These are phyloP conservation scores for Rhizophagus sp. DNA, from an alignment of 192 early-diverging fungal genomes.

Conservation along the genomic window DNA sequence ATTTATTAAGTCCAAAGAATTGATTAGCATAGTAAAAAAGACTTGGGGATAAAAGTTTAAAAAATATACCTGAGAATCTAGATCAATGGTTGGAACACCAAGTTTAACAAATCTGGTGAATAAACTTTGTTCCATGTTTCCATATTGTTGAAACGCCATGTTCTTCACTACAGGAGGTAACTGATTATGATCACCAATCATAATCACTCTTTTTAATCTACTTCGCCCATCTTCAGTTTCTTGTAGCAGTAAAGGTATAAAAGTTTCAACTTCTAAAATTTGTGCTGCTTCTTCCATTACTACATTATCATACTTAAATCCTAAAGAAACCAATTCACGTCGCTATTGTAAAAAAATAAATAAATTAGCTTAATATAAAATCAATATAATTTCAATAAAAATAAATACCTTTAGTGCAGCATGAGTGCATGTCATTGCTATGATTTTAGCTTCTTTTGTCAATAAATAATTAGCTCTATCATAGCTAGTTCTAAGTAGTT, in stretches of 20 bases:
- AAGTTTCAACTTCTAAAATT: constrained; percentile 92
- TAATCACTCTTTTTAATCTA: constrained; percentile 82
- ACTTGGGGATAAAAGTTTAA: background rate
- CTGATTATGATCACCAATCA: constrained; percentile 99
- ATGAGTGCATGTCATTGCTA: constrained; percentile 98
- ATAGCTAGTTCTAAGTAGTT: constrained; percentile 74
- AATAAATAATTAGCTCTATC: constrained; percentile 92
- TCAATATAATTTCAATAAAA: background rate
- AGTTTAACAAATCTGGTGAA: constrained; percentile 90
- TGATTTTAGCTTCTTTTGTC: constrained; percentile 93
- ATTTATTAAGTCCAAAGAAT: background rate
- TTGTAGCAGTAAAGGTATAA: constrained; percentile 90
- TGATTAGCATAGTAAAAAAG: background rate
- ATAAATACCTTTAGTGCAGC: constrained; percentile 76
- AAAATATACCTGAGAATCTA: constrained; percentile 70
- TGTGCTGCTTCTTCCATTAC: constrained; percentile 98
- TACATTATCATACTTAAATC: constrained; percentile 94
- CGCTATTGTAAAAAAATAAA: constrained; percentile 39
- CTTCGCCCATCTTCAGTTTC: constrained; percentile 61
- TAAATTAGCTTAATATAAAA: background rate
- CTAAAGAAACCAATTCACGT: constrained; percentile 79
- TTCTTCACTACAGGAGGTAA: constrained; percentile 95
- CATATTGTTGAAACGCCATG: constrained; percentile 77
- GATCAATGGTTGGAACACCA: constrained; percentile 88
- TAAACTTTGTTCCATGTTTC: constrained; percentile 94